These are phyloP conservation scores for Oryza coarctata DNA, from an alignment of 176 grass and related monocot species.

Conservation along the genomic window DNA sequence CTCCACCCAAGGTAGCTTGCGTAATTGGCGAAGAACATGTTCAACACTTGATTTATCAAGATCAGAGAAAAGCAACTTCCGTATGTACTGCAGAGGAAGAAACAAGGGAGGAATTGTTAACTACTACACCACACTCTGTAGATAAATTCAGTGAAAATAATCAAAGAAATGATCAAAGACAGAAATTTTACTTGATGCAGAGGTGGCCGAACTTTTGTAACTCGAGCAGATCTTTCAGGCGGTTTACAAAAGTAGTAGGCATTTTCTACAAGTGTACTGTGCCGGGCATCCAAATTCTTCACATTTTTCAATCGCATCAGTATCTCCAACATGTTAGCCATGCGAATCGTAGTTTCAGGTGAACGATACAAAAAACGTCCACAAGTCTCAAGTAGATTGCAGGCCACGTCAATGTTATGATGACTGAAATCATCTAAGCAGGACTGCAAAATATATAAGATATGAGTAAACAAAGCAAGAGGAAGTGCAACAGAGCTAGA, in stretches of 20 bases:
- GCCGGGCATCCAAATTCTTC: slow-evolving; percentile 95
- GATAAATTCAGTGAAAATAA: slow-evolving; percentile 22
- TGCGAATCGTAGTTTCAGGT: slow-evolving; percentile 93
- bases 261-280: slow-evolving; percentile 98
- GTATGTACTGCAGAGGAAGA: slow-evolving; percentile 73
- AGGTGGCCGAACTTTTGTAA: slow-evolving; percentile 89
- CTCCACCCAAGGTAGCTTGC: slow-evolving; percentile 95
- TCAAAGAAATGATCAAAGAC: neutral
- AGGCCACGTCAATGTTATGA: slow-evolving; percentile 98
- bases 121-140: slow-evolving; percentile 13
- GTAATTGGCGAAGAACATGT: slow-evolving; percentile 89
- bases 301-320: slow-evolving; percentile 99
- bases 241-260: slow-evolving; percentile 99
- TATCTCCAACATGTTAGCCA: slow-evolving; percentile 97
- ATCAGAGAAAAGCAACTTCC: slow-evolving; percentile 93
- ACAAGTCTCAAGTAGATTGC: slow-evolving; percentile 96
- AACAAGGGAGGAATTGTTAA: slow-evolving; percentile 31
- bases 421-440: slow-evolving; percentile 99
- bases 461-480: slow-evolving; percentile 13
- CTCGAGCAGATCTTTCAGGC: slow-evolving; percentile 84
- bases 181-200: slow-evolving; percentile 76
- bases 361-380: slow-evolving; percentile 94
- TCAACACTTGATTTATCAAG: slow-evolving; percentile 90
- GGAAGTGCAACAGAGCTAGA: slow-evolving; percentile 4
- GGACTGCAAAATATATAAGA: slow-evolving; percentile 60